These are phyloP conservation scores for Ceratobasidium sp. DNA, from an alignment of 1,284 basidiomycete genomes.

Conservation along the genomic window DNA sequence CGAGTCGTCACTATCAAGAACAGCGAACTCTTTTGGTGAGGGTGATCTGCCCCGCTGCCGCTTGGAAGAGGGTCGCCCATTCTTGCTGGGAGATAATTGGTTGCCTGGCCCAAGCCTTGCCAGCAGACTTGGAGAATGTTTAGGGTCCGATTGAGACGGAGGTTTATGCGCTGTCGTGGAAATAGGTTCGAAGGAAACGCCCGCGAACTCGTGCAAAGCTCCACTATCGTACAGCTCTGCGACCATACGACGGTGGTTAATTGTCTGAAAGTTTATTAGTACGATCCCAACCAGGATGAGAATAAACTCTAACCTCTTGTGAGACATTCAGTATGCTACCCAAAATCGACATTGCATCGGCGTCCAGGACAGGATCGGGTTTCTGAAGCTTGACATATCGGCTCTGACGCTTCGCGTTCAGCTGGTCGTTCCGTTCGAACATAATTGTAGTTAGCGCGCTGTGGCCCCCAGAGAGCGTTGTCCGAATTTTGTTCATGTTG, in stretches of 20 bases:
- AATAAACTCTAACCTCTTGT: constrained; percentile 67
- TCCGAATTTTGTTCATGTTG: constrained; percentile 82
- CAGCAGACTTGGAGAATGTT: neutral
- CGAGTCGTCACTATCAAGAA: constrained; percentile 54
- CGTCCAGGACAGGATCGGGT: constrained; percentile 57
- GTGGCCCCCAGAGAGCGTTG: constrained; percentile 87
- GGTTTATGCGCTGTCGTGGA: neutral
- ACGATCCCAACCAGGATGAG: constrained; percentile 42
- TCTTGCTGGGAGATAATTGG: constrained; percentile 48
- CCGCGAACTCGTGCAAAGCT: constrained; percentile 70
- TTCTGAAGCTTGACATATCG: constrained; percentile 55
- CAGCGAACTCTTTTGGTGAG: constrained; percentile 47
- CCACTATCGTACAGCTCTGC: constrained; percentile 74
- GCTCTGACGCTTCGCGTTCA: constrained; percentile 65
- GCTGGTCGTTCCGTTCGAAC: constrained; percentile 67
- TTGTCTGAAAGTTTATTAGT: constrained; percentile 61
- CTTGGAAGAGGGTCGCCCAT: constrained; percentile 28
- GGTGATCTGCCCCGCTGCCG: constrained; percentile 26
- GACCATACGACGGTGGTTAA: constrained; percentile 75
- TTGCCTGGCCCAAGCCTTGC: constrained; percentile 50
- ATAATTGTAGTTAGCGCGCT: constrained; percentile 80
- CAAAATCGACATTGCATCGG: constrained; percentile 81
- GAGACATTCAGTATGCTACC: constrained; percentile 84
- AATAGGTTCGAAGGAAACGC: constrained; percentile 55
- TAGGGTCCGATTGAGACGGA: constrained; percentile 1